phyloP scores from a whole-genome alignment of 768 basidiomycete species.

The Tylopilus rubrobrunneus region DNA sequence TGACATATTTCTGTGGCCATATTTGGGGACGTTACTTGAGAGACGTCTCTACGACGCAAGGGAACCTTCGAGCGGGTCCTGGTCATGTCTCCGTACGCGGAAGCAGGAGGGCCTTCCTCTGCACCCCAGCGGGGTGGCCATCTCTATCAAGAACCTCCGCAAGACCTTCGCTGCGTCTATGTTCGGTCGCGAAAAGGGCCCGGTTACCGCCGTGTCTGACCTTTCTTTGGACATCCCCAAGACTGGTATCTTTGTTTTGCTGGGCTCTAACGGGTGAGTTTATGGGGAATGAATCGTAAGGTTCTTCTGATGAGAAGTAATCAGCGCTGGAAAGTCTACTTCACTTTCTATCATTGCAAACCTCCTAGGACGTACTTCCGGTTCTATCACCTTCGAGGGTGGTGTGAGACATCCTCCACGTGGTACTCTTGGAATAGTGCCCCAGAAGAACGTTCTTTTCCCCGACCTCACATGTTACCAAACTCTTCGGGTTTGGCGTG shows the following conservation, averaged over 20 bases:
- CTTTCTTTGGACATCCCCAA: conserved; percentile 68
- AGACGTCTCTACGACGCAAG: conserved; percentile 57
- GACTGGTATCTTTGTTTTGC: conserved; percentile 70
- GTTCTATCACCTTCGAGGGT: conserved; percentile 53
- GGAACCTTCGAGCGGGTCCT: conserved; percentile 30
- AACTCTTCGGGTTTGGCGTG: conserved; percentile 68
- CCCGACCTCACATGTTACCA: conserved; percentile 72
- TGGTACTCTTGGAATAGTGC: conserved; percentile 71
- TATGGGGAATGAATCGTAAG: background rate
- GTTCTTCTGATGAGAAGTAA: conserved; percentile 20
- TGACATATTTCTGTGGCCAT: conserved; percentile 72
- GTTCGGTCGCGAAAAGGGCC: conserved; percentile 43
- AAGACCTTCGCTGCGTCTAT: conserved; percentile 54
- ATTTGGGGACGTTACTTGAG: conserved; percentile 57
- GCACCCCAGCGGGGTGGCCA: conserved; percentile 44
- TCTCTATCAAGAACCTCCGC: conserved; percentile 56
- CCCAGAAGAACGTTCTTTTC: conserved; percentile 82
- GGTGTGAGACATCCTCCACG: conserved; percentile 51
- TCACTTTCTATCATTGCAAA: conserved; percentile 63
- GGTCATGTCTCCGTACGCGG: conserved; percentile 19
- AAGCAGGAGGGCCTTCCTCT: conserved; percentile 17
- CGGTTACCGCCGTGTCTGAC: conserved; percentile 60
- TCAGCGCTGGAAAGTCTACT: conserved; percentile 76
- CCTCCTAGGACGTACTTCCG: conserved; percentile 54
- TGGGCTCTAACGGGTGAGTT: conserved; percentile 65